Base-by-base conservation (phyloP, 2,329 filamentous ascomycete species). In the Fusarium drepaniforme region DNA sequence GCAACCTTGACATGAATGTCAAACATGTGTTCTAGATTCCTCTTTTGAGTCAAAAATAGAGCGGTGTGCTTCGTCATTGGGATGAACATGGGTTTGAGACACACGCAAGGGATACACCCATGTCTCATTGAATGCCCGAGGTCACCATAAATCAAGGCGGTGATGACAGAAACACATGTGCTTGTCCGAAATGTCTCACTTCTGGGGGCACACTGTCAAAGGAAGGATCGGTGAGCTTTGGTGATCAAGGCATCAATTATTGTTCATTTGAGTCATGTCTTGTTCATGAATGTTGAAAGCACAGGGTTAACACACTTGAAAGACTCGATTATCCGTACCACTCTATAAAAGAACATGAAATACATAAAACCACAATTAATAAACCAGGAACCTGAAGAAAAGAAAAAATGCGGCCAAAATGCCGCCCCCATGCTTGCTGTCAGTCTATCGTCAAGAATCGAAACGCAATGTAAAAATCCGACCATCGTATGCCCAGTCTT, bases 11-110 rank as follows among this genome's bases (percentile, higher is more conserved):
- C 46, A 42, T 21, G 38, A 40, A 40, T 40, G 46, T 46, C 28
- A 3, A 44, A 44, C 15, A 18, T 12, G 2, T 42, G n/a, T 38
- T 25, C 18, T 35, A 4, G 18, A 63, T 66, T 60, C 38, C 30
- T 64, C 9, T 35, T 35, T 35, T 25, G 33, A 21, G 15, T 44
- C 51, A 56, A 49, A 33, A 60, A 44, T 23, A 35, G 57, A 60
- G 72, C 70, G 73, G 73, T 75, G 72, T 75, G 63, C 15, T 33
- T 61, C 35, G 25, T 49, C 15, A 62, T 63, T 49, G 58, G 61
- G 58, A 18, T 62, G 40, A n/a, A 53, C 65, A 42, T 75, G 72
- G 62, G 23, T 40, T 42, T 75, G 38, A 75, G 62, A 75, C 72
- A 75, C 16, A 13, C 28, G 9, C 49, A 46, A 75, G 73, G 73